A percentile compares a stretch with the other conserved stretches of the same genome.
Conservation (phyloP, 345 rosid genomes). For the Mangifera indica region DNA sequence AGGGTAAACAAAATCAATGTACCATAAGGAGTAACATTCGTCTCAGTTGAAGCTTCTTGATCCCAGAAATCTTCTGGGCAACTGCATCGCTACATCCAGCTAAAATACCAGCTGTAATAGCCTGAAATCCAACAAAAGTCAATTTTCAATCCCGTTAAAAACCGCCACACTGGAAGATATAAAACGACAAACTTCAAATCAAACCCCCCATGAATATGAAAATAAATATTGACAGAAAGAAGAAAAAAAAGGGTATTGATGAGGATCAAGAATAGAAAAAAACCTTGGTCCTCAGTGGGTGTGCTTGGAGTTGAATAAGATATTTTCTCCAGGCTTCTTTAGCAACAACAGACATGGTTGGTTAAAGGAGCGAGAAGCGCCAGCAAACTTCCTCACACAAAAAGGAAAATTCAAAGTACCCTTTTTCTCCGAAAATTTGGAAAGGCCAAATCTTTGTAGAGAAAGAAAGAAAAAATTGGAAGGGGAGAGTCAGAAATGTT, state of each 20-base stretch:
- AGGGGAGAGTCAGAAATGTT: neutral
- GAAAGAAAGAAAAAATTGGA: neutral
- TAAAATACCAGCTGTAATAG: slow-evolving; percentile 73
- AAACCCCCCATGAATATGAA: neutral
- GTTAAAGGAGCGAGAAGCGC: neutral
- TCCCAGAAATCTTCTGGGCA: slow-evolving; percentile 88
- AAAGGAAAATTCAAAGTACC: too few relatives aligned
- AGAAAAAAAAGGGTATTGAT: slow-evolving; percentile 13
- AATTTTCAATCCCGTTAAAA: neutral
- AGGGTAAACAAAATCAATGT: slow-evolving; percentile 21
- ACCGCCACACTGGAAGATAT: neutral
- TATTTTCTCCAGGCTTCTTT: slow-evolving; percentile 89
- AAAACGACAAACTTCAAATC: neutral
- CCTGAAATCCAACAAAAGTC: slow-evolving; percentile 38
- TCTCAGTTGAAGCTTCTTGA: slow-evolving; percentile 62
- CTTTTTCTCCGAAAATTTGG: neutral
- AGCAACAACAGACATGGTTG: slow-evolving; percentile 62
- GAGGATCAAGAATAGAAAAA: neutral
- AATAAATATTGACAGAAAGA: neutral
- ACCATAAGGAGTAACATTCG: slow-evolving; percentile 75
- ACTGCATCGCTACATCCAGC: slow-evolving; percentile 75
- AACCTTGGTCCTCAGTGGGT: slow-evolving; percentile 88
- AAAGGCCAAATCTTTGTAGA: neutral
- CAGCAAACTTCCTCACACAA: slow-evolving; percentile 1
- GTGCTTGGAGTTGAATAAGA: slow-evolving; percentile 77